These are phyloP conservation scores for Helianthus annuus DNA, from an alignment of 129 eudicot species.

Conservation along the genomic window HanXRQr2.0-SUNRISE NC_035449.2:68482913-68483412, in stretches of 20 bases:
- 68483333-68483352: conserved; percentile 32
- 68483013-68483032: conserved; percentile 57
- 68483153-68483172: conserved; percentile 72
- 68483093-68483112: background rate
- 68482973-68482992: conserved; percentile 92
- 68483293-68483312: background rate
- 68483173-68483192: conserved; percentile 72
- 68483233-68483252: conserved; percentile 74
- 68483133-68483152: conserved; percentile 69
- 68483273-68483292: background rate
- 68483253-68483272: conserved; percentile 82
- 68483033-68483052: background rate
- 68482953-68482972: conserved; percentile 89
- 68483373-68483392: conserved; percentile 78
- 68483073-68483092: background rate
- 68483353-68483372: conserved; percentile 82
- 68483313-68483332: background rate
- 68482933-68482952: conserved; percentile 82
- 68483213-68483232: conserved; percentile 93
- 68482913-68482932: conserved; percentile 94
- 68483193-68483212: conserved; percentile 82
- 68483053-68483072: background rate
- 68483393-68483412: conserved; percentile 85
- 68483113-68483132: conserved; percentile 30
- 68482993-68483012: conserved; percentile 85